These are phyloP conservation scores for Phytophthora ramorum DNA, from an alignment of 352 stramenopile genomes.

Conservation along the genomic window DNA sequence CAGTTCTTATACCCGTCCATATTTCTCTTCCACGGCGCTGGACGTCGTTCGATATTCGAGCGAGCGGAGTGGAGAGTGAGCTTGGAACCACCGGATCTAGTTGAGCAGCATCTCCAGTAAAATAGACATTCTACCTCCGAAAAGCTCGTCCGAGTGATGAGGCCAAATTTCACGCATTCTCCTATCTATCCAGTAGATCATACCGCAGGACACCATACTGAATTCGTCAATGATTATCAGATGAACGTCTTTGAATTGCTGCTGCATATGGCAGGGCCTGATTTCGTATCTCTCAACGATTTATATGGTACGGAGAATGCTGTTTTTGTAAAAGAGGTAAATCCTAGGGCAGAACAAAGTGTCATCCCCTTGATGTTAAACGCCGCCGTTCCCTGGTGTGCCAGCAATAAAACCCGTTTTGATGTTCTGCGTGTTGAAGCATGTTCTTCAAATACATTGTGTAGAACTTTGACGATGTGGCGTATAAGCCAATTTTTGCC, in stretches of 20 bases:
- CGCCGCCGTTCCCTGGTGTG: conserved; percentile 2
- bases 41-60: neutral
- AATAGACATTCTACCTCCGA: conserved; percentile 7
- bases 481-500: neutral
- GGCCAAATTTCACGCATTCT: conserved; percentile 14
- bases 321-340: neutral
- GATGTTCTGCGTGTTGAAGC: neutral
- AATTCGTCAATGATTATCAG: conserved; percentile 13
- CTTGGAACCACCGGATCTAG: conserved; percentile 6
- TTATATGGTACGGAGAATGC: conserved; percentile 10
- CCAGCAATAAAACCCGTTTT: conserved; percentile 1
- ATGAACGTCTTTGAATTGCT: conserved; percentile 9
- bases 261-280: neutral
- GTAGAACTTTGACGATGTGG: conserved; percentile 1
- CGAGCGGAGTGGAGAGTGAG: neutral
- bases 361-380: conserved; percentile 11
- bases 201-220: conserved; percentile 2
- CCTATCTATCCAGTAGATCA: conserved; percentile 14
- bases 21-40: neutral
- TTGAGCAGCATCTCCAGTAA: conserved; percentile 2
- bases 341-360: conserved; percentile 3
- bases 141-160: neutral
- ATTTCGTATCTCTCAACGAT: conserved; percentile 2
- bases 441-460: conserved; percentile 11
- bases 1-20: neutral